Evolutionary conservation across 805 yeast genomes (phyloP), one percentile per base, ranked within the genome.

Genomic region (Candida sonorensis): DNA sequence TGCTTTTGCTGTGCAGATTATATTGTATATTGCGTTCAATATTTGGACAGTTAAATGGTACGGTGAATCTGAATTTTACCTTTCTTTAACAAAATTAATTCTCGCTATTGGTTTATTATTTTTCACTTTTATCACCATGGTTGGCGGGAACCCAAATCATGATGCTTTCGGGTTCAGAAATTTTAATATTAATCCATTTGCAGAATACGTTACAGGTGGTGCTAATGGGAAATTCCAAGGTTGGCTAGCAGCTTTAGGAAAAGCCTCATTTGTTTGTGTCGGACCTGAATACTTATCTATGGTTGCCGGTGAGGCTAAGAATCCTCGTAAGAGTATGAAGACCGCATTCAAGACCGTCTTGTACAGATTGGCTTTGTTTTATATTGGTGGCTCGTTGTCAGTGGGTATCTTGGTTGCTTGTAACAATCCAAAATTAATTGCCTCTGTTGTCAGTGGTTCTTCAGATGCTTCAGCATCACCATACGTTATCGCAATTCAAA

Each of bases 391-490:
- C 31, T 59, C 66, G 8, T 49, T 64, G 26, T 54, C 59, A 7
- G 66, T 65, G 10, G 42, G 62, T 17, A 57, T 64, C 27, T 51
- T 64, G 41, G 46, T 50, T 26, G 51, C 61, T 26, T 55, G 56
- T 36, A 56, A 56, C 29, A 59, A 61, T 31, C 56, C 59, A 22
- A 41, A 31, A 6, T 40, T 52, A 15, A 30, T 50, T 15, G 36
- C 62, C 7, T 79, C 85, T 5, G 63, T 77, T 34, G 64, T 66
- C 21, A 62, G 66, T 16, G 66, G 75, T 22, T 64, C 71, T 29
- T 77, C 85, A 0, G 86, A 85, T 32, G 92, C 80, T 1, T 79
- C 74, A 17, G 71, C 83, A 4, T 75, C 85, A 14, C 88, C 94
- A 1, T 81, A 77, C 48, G 88, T 81, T 29, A 72, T 83, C 45